Evolutionary conservation across 2,329 filamentous ascomycete species (phyloP).

Genomic region (Penicillium sp.): DNA sequence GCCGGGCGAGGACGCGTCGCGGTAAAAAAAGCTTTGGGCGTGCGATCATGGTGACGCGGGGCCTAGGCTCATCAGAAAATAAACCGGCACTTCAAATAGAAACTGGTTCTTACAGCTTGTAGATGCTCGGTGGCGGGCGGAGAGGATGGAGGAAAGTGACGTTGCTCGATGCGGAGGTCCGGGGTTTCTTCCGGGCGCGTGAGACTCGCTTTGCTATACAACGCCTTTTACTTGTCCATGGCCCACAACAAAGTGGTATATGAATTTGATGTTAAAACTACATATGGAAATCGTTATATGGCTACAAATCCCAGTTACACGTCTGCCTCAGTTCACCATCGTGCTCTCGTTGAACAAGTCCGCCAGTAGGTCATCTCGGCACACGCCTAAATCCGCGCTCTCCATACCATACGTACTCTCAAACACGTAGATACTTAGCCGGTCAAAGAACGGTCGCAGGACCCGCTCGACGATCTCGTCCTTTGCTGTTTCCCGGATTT

Average conservation of each 20-base stretch:
- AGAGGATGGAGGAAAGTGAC: slow-evolving; percentile 17
- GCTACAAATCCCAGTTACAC: slow-evolving; percentile 10
- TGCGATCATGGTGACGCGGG: slow-evolving; percentile 13
- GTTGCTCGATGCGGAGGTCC: slow-evolving; percentile 18
- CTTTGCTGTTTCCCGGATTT: slow-evolving; percentile 54
- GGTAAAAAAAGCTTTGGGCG: slow-evolving; percentile 21
- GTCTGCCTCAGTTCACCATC: slow-evolving; percentile 39
- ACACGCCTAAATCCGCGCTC: slow-evolving; percentile 62
- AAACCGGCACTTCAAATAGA: not conserved
- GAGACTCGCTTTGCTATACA: slow-evolving; percentile 3
- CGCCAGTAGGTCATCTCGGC: slow-evolving; percentile 62
- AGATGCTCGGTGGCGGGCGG: slow-evolving; percentile 13
- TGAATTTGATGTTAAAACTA: slow-evolving; percentile 1
- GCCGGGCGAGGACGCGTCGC: slow-evolving; percentile 24
- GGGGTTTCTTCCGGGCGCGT: slow-evolving; percentile 18
- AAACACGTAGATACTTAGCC: slow-evolving; percentile 89
- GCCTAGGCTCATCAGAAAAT: not conserved
- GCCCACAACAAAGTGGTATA: not conserved
- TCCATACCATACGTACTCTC: slow-evolving; percentile 90
- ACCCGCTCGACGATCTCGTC: slow-evolving; percentile 71
- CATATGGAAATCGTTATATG: slow-evolving; percentile 2
- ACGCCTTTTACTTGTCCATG: not conserved
- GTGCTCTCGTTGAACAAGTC: slow-evolving; percentile 79
- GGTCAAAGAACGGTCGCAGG: slow-evolving; percentile 82
- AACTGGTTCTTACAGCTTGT: slow-evolving; percentile 2